A percentile compares a stretch with the other conserved stretches of the same genome.
These are phyloP conservation scores for Fraxinus platypoda DNA, from an alignment of 305 asterid genomes.

Conservation along the genomic window DNA sequence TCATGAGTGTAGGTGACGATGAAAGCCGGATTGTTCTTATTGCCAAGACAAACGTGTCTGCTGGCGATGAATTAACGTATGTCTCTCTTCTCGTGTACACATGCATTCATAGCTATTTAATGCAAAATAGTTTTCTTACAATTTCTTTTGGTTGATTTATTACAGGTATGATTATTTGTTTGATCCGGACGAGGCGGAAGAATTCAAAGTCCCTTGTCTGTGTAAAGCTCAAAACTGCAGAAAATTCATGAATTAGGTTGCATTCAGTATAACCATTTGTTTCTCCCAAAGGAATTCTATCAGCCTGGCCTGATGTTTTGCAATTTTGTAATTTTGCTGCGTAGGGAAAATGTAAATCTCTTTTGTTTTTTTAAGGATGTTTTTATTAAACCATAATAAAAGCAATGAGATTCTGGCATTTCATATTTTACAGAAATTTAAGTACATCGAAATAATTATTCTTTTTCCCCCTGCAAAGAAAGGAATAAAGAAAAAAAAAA, in stretches of 20 bases:
- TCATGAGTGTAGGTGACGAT: constrained; percentile 93
- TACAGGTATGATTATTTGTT: constrained; percentile 94
- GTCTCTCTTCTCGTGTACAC: constrained; percentile 17
- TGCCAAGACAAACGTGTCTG: constrained; percentile 77
- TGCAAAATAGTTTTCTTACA: constrained; percentile 1
- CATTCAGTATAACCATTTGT: constrained; percentile 21
- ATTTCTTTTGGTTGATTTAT: constrained; percentile 14
- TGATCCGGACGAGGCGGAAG: constrained; percentile 89
- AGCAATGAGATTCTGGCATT: background rate
- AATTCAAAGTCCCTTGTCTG: constrained; percentile 74
- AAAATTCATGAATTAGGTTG: constrained; percentile 74
- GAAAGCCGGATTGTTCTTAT: constrained; percentile 96
- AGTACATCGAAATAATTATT: background rate
- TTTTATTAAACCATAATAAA: background rate
- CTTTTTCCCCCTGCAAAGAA: background rate
- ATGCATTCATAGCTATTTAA: background rate
- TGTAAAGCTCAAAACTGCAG: constrained; percentile 72
- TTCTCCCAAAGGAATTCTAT: constrained; percentile 14
- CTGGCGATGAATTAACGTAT: constrained; percentile 93
- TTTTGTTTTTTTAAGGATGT: background rate
- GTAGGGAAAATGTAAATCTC: constrained; percentile 1
- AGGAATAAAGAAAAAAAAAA: background rate
- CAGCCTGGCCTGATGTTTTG: background rate
- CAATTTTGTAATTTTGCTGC: background rate
- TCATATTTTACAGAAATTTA: background rate